Conservation (phyloP, 2,329 filamentous ascomycete species). For the Alternaria angustiovoidea region DNA sequence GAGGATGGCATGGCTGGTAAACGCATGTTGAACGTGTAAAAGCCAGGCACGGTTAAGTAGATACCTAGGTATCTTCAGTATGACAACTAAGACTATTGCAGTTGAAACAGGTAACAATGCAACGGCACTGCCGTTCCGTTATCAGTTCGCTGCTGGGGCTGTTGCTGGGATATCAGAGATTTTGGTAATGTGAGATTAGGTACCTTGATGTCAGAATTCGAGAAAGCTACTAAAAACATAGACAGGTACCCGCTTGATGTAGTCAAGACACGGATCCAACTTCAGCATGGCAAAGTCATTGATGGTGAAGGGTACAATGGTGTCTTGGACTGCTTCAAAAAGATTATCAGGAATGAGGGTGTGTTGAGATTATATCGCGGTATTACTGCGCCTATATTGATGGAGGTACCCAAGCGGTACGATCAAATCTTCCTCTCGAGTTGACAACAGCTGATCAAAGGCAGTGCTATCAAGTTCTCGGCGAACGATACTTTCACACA, state of each 20-base stretch:
- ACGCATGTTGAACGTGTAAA: not conserved
- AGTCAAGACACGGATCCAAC: constrained; percentile 43
- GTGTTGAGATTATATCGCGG: constrained; percentile 36
- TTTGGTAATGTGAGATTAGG: constrained; percentile 32
- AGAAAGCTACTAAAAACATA: constrained; percentile 31
- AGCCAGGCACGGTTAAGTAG: not conserved
- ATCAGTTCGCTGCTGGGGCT: constrained; percentile 39
- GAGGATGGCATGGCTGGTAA: not conserved
- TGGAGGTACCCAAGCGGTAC: constrained; percentile 43
- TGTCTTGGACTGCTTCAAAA: constrained; percentile 40
- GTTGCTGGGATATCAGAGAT: constrained; percentile 31
- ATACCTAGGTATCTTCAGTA: not conserved
- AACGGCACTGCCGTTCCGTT: constrained; percentile 35
- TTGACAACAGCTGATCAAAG: not conserved
- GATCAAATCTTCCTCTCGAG: not conserved
- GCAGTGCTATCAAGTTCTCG: constrained; percentile 44
- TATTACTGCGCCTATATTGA: constrained; percentile 44
- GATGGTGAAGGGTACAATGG: constrained; percentile 38
- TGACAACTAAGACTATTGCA: not conserved
- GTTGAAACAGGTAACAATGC: not conserved
- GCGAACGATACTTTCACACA: constrained; percentile 40
- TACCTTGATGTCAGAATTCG: not conserved
- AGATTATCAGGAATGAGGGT: constrained; percentile 39
- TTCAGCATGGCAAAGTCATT: constrained; percentile 34
- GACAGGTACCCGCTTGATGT: constrained; percentile 46